phyloP scores from a whole-genome alignment of 202 grass and related monocot species.

The Carex arenaria region DNA sequence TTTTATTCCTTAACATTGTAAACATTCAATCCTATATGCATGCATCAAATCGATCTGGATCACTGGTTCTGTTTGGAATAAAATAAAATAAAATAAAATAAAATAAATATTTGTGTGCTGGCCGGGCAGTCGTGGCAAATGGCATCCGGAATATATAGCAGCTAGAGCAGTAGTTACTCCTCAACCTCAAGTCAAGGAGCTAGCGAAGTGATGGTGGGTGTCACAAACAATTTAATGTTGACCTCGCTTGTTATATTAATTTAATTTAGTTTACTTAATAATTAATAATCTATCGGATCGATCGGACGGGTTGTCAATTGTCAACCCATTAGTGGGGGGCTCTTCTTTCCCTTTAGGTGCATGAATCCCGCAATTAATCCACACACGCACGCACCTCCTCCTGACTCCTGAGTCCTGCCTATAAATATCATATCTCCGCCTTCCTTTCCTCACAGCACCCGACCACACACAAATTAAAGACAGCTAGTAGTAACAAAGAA shows the following conservation, averaged over 20 bases:
- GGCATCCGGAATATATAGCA: not conserved
- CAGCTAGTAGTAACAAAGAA: not conserved
- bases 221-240: not conserved
- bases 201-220: not conserved
- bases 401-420: not conserved
- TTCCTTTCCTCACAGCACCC: not conserved
- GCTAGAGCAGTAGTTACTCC: not conserved
- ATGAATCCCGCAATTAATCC: not conserved
- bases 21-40: too few species aligned
- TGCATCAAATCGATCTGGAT: too few species aligned
- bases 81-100: too few species aligned
- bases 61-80: too few species aligned
- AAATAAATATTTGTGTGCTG: too few species aligned
- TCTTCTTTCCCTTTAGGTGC: not conserved
- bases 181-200: conserved; percentile 3
- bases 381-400: not conserved
- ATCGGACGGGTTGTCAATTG: not conserved
- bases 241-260: not conserved
- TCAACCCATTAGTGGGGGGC: not conserved
- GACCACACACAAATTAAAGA: not conserved
- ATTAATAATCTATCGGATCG: not conserved
- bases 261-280: not conserved
- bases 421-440: not conserved
- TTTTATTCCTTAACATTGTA: too few species aligned
- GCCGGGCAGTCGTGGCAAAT: not conserved